These are phyloP conservation scores for Zygnema cylindricum DNA, from an alignment of 139 green algal species.

Conservation along the genomic window DNA sequence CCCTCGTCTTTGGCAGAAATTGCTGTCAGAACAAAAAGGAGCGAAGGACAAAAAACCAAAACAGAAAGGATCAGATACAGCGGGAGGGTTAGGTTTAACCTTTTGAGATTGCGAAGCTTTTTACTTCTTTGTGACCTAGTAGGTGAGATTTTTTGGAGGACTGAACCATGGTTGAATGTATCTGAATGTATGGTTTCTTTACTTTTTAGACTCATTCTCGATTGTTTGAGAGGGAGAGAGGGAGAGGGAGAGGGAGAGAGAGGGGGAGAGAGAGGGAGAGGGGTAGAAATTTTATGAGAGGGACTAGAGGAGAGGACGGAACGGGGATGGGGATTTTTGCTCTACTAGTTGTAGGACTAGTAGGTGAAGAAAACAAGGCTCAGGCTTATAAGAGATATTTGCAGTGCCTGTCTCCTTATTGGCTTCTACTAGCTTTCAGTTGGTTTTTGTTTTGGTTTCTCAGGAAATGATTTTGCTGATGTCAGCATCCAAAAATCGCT, in stretches of 20 bases:
- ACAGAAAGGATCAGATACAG: too few relatives aligned
- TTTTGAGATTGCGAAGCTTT: too few relatives aligned
- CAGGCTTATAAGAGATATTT: background rate
- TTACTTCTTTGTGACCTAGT: background rate
- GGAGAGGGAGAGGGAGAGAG: too few relatives aligned
- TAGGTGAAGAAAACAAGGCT: background rate
- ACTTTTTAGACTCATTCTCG: background rate
- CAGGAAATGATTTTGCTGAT: too few relatives aligned
- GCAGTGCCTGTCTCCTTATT: too few relatives aligned
- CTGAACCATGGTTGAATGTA: background rate
- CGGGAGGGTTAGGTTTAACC: background rate
- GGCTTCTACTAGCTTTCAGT: background rate
- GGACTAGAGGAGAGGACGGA: too few relatives aligned
- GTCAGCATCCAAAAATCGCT: too few relatives aligned
- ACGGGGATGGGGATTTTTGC: background rate
- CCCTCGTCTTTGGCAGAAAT: background rate
- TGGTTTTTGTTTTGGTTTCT: background rate
- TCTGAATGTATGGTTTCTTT: background rate
- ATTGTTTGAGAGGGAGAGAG: too few relatives aligned
- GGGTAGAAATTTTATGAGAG: too few relatives aligned
- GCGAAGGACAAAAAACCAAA: too few relatives aligned
- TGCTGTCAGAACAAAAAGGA: too few relatives aligned
- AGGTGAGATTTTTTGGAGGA: background rate
- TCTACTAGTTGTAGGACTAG: constrained; percentile 4
- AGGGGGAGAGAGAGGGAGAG: too few relatives aligned